These are phyloP conservation scores for Phytophthora aleatoria DNA, from an alignment of 352 stramenopile species.

Conservation along the genomic window DNA sequence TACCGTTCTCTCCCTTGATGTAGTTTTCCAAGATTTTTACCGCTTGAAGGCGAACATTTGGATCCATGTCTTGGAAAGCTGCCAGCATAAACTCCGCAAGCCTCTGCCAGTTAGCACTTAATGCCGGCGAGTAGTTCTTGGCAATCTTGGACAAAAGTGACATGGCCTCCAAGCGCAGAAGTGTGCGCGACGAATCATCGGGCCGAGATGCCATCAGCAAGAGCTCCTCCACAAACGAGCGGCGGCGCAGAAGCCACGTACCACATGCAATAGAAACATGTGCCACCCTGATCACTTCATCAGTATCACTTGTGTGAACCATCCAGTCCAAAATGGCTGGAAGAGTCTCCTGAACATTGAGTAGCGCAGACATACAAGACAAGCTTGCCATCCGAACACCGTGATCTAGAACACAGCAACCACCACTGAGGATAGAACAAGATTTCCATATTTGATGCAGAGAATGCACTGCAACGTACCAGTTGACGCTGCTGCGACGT, in stretches of 20 bases:
- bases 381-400: conserved; percentile 79
- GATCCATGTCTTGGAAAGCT: conserved; percentile 84
- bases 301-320: conserved; percentile 50
- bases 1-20: conserved; percentile 69
- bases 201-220: conserved; percentile 64
- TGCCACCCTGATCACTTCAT: conserved; percentile 54
- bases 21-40: conserved; percentile 91
- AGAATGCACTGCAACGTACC: conserved; percentile 31
- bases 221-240: conserved; percentile 81
- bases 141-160: conserved; percentile 83
- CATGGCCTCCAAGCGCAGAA: conserved; percentile 83
- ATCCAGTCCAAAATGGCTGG: conserved; percentile 77
- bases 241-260: conserved; percentile 53
- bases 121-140: conserved; percentile 79
- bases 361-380: conserved; percentile 74
- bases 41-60: conserved; percentile 85
- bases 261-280: conserved; percentile 73
- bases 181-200: conserved; percentile 53
- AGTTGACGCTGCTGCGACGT: conserved; percentile 55
- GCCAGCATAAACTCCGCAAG: conserved; percentile 80
- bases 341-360: conserved; percentile 75
- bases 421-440: not conserved
- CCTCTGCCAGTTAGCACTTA: conserved; percentile 73
- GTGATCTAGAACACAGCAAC: conserved; percentile 53
- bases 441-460: not conserved